Conservation (phyloP, 2,329 filamentous ascomycete species). For the Cytospora paraplurivora region DNA sequence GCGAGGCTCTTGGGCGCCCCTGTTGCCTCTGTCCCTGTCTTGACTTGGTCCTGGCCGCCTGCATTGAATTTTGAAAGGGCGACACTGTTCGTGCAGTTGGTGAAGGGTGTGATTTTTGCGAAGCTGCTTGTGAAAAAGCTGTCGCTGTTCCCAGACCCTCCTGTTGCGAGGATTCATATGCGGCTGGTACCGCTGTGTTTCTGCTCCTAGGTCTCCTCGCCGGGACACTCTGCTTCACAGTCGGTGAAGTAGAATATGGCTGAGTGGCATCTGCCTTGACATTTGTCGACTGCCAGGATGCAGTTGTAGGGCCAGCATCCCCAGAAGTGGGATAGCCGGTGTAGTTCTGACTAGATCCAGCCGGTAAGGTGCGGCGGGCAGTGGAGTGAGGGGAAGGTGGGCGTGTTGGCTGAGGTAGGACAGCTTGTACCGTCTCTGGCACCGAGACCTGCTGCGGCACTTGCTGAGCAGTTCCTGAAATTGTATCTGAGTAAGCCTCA, state of each 20-base stretch:
- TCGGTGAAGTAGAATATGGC: slow-evolving; percentile 8
- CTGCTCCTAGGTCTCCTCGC: slow-evolving; percentile 2
- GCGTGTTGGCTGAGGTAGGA: slow-evolving; percentile 4
- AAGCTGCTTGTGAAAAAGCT: slow-evolving; percentile 33
- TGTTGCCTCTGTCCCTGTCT: slow-evolving; percentile 40
- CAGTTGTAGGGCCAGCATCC: neutral
- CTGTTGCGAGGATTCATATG: slow-evolving; percentile 20
- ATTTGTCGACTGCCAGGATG: slow-evolving; percentile 30
- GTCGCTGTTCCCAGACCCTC: slow-evolving; percentile 24
- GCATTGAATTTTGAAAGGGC: slow-evolving; percentile 32
- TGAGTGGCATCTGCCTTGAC: slow-evolving; percentile 3
- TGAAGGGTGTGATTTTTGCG: slow-evolving; percentile 36
- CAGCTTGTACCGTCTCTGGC: slow-evolving; percentile 5
- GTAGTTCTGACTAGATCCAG: slow-evolving; percentile 16
- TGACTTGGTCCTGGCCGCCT: slow-evolving; percentile 37
- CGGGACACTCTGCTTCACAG: neutral
- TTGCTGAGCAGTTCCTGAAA: slow-evolving; percentile 6
- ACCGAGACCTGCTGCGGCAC: slow-evolving; percentile 4
- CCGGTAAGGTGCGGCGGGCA: slow-evolving; percentile 25
- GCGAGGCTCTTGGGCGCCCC: slow-evolving; percentile 35
- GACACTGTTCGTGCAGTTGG: slow-evolving; percentile 37
- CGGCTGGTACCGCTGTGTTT: slow-evolving; percentile 4
- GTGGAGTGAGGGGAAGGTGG: slow-evolving; percentile 1
- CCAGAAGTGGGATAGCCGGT: slow-evolving; percentile 7
- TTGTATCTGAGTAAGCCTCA: slow-evolving; percentile 8